Percentiles rank a stretch among this genome's conserved stretches.
Evolutionary conservation across 208 protist genomes (phyloP).

Genomic region (Tritrichomonas foetus): DNA sequence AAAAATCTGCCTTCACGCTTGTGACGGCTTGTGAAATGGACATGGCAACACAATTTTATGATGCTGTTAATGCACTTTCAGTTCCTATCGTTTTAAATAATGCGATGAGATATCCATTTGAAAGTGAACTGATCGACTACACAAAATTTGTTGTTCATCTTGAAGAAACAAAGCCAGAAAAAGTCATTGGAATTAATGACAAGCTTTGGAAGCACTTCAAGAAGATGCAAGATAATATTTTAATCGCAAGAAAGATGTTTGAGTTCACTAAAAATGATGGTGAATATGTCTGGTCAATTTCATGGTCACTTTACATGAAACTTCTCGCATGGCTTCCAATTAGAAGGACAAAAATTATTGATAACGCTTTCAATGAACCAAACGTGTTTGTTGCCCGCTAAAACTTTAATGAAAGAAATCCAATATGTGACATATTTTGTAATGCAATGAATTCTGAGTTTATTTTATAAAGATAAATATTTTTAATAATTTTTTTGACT

Average conservation of each 20-base stretch:
- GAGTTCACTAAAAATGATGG: neutral
- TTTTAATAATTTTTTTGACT: too few relatives aligned
- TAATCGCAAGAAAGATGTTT: neutral
- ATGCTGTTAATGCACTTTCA: neutral
- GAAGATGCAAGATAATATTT: neutral
- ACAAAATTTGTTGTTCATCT: constrained; percentile 34
- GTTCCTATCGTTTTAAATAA: constrained; percentile 26
- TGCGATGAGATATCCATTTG: constrained; percentile 2
- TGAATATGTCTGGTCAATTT: neutral
- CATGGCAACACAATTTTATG: constrained; percentile 27
- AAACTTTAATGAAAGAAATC: too few relatives aligned
- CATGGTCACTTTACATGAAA: constrained; percentile 32
- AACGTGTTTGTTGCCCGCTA: neutral
- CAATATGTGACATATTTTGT: too few relatives aligned
- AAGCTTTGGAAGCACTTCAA: neutral
- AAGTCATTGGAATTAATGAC: neutral
- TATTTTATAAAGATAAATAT: too few relatives aligned
- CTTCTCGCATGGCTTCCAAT: neutral
- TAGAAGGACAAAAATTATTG: constrained; percentile 30
- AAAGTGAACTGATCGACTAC: constrained; percentile 21
- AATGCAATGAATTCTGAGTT: too few relatives aligned
- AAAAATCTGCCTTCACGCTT: neutral
- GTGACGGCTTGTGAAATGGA: neutral
- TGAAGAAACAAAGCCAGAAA: neutral
- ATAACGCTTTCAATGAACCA: constrained; percentile 18